Evolutionary conservation across 345 rosid species (phyloP).

Genomic region (Carallia brachiata): DNA sequence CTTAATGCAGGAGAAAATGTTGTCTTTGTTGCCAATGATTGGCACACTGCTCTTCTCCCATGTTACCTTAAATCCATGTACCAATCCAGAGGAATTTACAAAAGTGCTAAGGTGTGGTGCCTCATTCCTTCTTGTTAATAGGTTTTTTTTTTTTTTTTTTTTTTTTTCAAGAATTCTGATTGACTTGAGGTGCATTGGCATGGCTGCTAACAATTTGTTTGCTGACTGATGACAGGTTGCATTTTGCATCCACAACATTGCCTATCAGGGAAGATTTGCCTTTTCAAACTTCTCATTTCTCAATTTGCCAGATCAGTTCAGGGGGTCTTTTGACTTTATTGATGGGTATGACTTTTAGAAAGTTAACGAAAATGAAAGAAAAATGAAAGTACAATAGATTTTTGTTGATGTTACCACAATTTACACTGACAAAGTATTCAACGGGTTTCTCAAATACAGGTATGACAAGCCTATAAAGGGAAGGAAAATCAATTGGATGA

Average conservation of each 20-base stretch:
- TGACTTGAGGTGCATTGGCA: background rate
- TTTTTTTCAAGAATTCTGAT: background rate
- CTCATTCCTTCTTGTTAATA: background rate
- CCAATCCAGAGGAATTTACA: constrained; percentile 65
- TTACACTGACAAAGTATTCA: constrained; percentile 1
- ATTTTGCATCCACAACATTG: constrained; percentile 95
- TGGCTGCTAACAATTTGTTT: background rate
- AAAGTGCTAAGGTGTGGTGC: constrained; percentile 80
- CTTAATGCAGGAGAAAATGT: constrained; percentile 70
- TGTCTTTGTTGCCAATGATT: constrained; percentile 80
- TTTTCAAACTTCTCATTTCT: constrained; percentile 66
- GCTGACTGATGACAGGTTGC: constrained; percentile 53
- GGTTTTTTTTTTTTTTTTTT: background rate
- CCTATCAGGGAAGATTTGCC: constrained; percentile 84
- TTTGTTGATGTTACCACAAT: background rate
- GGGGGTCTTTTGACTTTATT: constrained; percentile 78
- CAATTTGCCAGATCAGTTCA: constrained; percentile 66
- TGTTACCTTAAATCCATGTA: constrained; percentile 76
- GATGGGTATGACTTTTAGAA: constrained; percentile 53
- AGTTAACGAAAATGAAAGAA: background rate
- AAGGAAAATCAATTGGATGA: constrained; percentile 97
- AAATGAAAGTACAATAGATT: background rate
- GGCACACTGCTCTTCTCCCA: constrained; percentile 94
- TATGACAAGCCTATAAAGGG: constrained; percentile 68
- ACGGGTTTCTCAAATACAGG: constrained; percentile 30